A percentile compares a stretch with the other conserved stretches of the same genome.
phyloP scores from a whole-genome alignment of 2,329 filamentous ascomycete genomes.

The Hansfordia pulvinata region DNA sequence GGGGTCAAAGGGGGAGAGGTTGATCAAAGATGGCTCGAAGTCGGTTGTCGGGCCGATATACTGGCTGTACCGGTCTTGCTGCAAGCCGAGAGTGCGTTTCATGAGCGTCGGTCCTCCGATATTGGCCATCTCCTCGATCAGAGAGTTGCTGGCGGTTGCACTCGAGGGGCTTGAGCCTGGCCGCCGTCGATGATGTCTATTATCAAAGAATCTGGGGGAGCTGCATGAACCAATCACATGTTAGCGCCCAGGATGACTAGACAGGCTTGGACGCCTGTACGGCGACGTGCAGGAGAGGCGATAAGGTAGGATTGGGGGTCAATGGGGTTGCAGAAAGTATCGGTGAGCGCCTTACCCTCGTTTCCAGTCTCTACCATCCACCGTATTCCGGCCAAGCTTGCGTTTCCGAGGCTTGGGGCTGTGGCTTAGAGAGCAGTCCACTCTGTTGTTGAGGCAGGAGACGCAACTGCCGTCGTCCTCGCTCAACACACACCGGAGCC shows the following conservation, averaged over 20 bases:
- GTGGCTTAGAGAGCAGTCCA: constrained; percentile 66
- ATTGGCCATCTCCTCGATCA: constrained; percentile 59
- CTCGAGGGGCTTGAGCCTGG: constrained; percentile 48
- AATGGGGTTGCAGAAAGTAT: constrained; percentile 11
- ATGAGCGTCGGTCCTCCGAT: constrained; percentile 52
- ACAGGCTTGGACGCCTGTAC: constrained; percentile 7
- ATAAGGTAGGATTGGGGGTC: constrained; percentile 18
- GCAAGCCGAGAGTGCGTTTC: constrained; percentile 60
- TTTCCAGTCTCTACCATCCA: constrained; percentile 48
- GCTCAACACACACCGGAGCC: constrained; percentile 60
- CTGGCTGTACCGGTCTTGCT: constrained; percentile 66
- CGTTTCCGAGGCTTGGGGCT: constrained; percentile 70
- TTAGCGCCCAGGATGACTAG: constrained; percentile 23
- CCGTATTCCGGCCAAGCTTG: constrained; percentile 54
- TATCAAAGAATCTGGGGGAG: constrained; percentile 41
- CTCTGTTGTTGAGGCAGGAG: constrained; percentile 63
- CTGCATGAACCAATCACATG: constrained; percentile 35
- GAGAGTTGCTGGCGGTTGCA: constrained; percentile 45
- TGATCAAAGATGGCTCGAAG: constrained; percentile 73
- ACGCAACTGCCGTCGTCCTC: constrained; percentile 65
- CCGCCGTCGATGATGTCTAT: constrained; percentile 36
- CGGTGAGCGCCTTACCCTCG: constrained; percentile 48
- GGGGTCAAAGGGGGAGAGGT: constrained; percentile 66
- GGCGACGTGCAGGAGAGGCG: constrained; percentile 7
- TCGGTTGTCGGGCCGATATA: constrained; percentile 76